A percentile compares a stretch with the other conserved stretches of the same genome.
phyloP scores from a whole-genome alignment of 2,329 filamentous ascomycete species.

The Penicillium janthinellum region DNA sequence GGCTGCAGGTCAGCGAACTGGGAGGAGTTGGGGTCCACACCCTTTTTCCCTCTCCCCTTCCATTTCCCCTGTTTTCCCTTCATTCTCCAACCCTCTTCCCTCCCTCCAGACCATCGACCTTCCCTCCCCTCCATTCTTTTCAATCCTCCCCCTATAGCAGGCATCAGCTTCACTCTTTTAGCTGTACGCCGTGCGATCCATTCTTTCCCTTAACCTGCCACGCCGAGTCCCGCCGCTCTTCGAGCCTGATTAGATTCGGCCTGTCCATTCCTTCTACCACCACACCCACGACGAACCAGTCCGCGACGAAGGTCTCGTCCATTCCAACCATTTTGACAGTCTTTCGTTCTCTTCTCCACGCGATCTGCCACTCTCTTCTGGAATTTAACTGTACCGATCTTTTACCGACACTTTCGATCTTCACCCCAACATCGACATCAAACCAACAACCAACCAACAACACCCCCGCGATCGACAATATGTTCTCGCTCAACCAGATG shows the following conservation, averaged over 20 bases:
- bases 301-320: slow-evolving; percentile 15
- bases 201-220: slow-evolving; percentile 40
- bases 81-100: slow-evolving; percentile 22
- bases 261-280: slow-evolving; percentile 17
- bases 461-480: slow-evolving; percentile 17
- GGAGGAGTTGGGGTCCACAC: slow-evolving; percentile 5
- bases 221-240: slow-evolving; percentile 17
- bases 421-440: slow-evolving; percentile 9
- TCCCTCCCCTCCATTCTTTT: slow-evolving; percentile 27
- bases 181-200: slow-evolving; percentile 55
- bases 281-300: slow-evolving; percentile 11
- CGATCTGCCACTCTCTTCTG: slow-evolving; percentile 22
- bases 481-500: slow-evolving; percentile 49
- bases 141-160: slow-evolving; percentile 37
- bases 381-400: slow-evolving; percentile 23
- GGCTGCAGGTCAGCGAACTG: not conserved
- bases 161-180: slow-evolving; percentile 67
- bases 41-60: slow-evolving; percentile 22
- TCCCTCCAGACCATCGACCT: slow-evolving; percentile 1
- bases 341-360: slow-evolving; percentile 17
- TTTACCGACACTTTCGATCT: slow-evolving; percentile 4
- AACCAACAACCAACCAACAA: not conserved
- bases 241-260: slow-evolving; percentile 9
- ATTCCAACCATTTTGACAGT: slow-evolving; percentile 12
- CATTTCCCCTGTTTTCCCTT: slow-evolving; percentile 28